Conservation (phyloP, 192 early-diverging fungal genomes). For the Backusella circina region DNA sequence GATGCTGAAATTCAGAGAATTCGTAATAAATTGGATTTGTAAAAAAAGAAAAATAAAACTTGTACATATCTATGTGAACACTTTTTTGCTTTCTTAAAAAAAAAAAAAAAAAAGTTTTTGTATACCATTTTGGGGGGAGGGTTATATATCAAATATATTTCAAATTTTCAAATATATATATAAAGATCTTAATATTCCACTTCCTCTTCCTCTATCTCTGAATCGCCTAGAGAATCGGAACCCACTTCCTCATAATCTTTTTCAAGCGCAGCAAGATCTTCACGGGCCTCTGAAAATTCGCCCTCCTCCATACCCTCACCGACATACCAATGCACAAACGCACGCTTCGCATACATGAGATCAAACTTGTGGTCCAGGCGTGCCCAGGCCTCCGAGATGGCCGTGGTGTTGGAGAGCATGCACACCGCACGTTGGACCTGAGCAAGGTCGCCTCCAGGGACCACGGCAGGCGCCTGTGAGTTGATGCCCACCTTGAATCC, state of each 20-base stretch:
- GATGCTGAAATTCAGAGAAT: slow-evolving; percentile 49
- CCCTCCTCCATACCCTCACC: slow-evolving; percentile 99
- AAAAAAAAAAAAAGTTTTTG: no score
- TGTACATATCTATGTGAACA: no score
- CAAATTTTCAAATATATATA: no score
- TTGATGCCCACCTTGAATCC: slow-evolving; percentile 99
- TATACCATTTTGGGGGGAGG: no score
- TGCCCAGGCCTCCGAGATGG: slow-evolving; percentile 98
- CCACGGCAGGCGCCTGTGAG: slow-evolving; percentile 83
- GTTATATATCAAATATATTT: no score
- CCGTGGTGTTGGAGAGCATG: slow-evolving; percentile 99
- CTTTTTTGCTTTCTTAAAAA: no score
- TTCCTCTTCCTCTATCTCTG: slow-evolving; percentile 70
- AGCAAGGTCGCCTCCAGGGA: slow-evolving; percentile 91
- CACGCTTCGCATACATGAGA: slow-evolving; percentile 99
- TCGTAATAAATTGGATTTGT: background rate
- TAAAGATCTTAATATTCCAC: background rate
- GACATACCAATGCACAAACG: slow-evolving; percentile 99
- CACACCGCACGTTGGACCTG: slow-evolving; percentile 93
- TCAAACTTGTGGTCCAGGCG: slow-evolving; percentile 99
- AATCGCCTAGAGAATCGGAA: slow-evolving; percentile 87
- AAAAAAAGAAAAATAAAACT: background rate
- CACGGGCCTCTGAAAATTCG: slow-evolving; percentile 99
- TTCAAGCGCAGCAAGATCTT: slow-evolving; percentile 98
- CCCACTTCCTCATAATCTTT: slow-evolving; percentile 99